Base-by-base conservation (phyloP, 2,329 filamentous ascomycete species). In the Fusarium lateritium region DNA sequence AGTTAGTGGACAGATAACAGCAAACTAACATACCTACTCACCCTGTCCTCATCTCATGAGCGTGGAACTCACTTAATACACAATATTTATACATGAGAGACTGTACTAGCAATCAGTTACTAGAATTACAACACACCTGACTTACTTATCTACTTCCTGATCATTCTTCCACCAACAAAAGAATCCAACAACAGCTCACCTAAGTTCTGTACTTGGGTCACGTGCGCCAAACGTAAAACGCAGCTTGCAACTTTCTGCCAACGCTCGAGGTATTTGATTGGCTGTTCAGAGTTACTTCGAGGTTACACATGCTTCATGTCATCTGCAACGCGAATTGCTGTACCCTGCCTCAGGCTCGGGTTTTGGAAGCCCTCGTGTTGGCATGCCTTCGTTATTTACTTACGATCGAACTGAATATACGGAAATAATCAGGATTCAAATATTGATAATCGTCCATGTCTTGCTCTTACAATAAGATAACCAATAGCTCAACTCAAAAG, bases 221-320 rank as follows among this genome's bases (percentile, higher is more conserved):
- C n/a, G 38, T 21, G 38, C 13, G n/a, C 8, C 6, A 28, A 28
- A 28, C 8, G 26, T 3, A 39, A 11, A 21, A 39, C 17, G 26
- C 31, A 65, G 45, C 28, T 51, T 21, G 39, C 10, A 43, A 46
- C 26, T 42, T 26, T 26, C 22, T 17, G 24, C 31, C 36, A 17
- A 43, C 13, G 21, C 19, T 19, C 34, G 38, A 19, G 45, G 19
- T 47, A 26, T 45, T 44, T 65, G 19, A 65, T 65, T 65, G 62
- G 62, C 31, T 65, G 19, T 50, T 21, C 31, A 42, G 31, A 39
- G 36, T 17, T 34, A n/a, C 24, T 65, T 43, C 46, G 47, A 64
- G 52, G 62, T 65, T 65, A 22, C 40, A 59, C 62, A 58, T 58
- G 28, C 40, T 42, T 64, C 39, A 51, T 65, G 45, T 38, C 52